A percentile compares a stretch with the other conserved stretches of the same genome.
phyloP scores from a whole-genome alignment of 306 rosid genomes.

The Lablab purpureus region DNA sequence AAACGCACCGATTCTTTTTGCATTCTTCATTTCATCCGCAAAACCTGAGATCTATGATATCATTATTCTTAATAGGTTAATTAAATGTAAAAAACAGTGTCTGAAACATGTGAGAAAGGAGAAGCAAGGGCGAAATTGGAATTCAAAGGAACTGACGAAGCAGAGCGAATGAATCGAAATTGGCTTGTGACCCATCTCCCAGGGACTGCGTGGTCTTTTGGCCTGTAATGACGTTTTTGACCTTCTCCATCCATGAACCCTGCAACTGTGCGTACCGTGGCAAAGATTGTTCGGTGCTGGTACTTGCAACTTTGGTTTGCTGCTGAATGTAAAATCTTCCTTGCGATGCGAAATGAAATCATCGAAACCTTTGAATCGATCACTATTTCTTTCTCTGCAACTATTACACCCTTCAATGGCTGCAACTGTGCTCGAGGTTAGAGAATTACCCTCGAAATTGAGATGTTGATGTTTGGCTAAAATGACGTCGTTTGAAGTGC shows the following conservation, averaged over 20 bases:
- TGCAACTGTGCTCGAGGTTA: background rate
- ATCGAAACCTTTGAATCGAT: slow-evolving; percentile 26
- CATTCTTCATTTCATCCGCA: slow-evolving; percentile 81
- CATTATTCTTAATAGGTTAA: background rate
- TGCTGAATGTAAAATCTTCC: slow-evolving; percentile 37
- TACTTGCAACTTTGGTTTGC: background rate
- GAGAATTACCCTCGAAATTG: background rate
- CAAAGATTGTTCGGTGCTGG: slow-evolving; percentile 68
- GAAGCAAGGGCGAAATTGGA: background rate
- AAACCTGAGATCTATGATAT: slow-evolving; percentile 53
- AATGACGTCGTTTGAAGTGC: slow-evolving; percentile 26
- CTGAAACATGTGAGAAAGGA: background rate
- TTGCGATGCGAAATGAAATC: slow-evolving; percentile 54
- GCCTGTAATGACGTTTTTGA: slow-evolving; percentile 83
- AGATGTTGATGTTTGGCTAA: background rate
- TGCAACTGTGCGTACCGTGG: slow-evolving; percentile 63
- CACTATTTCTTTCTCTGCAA: background rate
- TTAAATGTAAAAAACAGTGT: background rate
- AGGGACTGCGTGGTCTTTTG: slow-evolving; percentile 43
- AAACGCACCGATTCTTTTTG: slow-evolving; percentile 67
- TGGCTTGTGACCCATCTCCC: slow-evolving; percentile 39
- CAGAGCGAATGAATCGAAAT: slow-evolving; percentile 68
- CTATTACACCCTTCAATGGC: background rate
- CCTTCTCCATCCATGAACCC: slow-evolving; percentile 76
- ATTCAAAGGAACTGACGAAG: slow-evolving; percentile 57